Percentiles rank a stretch among this genome's conserved stretches.
These are phyloP conservation scores for Sporisorium exsertum DNA, from an alignment of 1,284 basidiomycete genomes.

Conservation along the genomic window DNA sequence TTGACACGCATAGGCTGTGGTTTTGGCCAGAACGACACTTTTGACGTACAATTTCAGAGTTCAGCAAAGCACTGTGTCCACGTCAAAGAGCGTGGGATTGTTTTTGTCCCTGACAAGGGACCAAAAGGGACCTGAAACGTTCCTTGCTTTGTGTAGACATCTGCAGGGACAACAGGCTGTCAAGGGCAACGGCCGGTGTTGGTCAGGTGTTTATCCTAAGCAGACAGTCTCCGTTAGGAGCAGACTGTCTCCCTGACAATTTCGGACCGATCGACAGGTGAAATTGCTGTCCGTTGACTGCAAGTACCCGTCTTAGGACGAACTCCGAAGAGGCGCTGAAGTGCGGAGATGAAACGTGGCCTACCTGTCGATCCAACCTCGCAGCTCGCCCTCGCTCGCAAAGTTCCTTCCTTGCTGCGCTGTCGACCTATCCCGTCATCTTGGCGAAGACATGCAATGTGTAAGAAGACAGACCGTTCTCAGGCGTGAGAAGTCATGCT, in stretches of 20 bases:
- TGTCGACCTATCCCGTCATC: too few species aligned
- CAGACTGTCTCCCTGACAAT: not conserved
- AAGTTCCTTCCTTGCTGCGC: not conserved
- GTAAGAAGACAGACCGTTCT: not conserved
- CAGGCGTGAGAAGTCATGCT: not conserved
- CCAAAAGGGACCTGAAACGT: not conserved
- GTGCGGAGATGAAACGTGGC: constrained; percentile 17
- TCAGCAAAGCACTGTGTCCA: too few species aligned
- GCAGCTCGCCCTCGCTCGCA: constrained; percentile 4
- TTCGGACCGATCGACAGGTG: not conserved
- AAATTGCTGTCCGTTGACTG: not conserved
- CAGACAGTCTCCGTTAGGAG: not conserved
- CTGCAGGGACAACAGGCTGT: not conserved
- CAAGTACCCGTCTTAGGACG: not conserved
- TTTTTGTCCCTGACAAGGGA: too few species aligned
- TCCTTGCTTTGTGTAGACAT: not conserved
- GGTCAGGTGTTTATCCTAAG: not conserved
- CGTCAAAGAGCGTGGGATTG: too few species aligned
- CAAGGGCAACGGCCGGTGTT: not conserved
- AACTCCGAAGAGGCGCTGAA: not conserved
- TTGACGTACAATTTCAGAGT: too few species aligned
- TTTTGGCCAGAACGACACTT: too few species aligned
- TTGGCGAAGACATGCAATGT: not conserved
- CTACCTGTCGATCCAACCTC: constrained; percentile 10
- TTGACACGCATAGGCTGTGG: too few species aligned